These are phyloP conservation scores for Physocladia obscura DNA, from an alignment of 192 early-diverging fungal species.

Conservation along the genomic window DNA sequence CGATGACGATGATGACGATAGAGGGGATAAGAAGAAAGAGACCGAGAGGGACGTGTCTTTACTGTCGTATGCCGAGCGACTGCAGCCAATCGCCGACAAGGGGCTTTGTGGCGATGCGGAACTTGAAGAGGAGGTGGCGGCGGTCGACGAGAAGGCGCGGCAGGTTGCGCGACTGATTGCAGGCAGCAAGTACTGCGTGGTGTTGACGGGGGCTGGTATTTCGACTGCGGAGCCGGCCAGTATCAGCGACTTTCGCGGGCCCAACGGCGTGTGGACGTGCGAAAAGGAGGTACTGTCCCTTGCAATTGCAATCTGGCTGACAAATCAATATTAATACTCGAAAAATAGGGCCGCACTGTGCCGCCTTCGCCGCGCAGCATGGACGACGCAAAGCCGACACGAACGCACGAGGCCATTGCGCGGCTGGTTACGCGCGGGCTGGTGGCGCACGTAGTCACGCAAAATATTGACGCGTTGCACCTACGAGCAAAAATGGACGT, in stretches of 20 bases:
- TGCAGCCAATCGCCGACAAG: conserved; percentile 7
- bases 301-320: background rate
- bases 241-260: conserved; percentile 18
- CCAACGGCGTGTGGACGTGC: conserved; percentile 19
- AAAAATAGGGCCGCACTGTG: background rate
- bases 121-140: background rate
- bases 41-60: too few species aligned
- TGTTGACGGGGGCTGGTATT: conserved; percentile 18
- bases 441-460: background rate
- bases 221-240: background rate
- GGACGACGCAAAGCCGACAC: background rate
- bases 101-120: conserved; percentile 8
- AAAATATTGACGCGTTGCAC: conserved; percentile 15
- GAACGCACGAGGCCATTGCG: conserved; percentile 1
- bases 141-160: background rate
- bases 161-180: background rate
- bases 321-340: background rate
- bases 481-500: too few species aligned
- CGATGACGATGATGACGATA: too few species aligned
- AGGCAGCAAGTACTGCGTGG: background rate
- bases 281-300: background rate
- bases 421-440: background rate
- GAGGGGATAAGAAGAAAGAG: too few species aligned
- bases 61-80: conserved; percentile 13
- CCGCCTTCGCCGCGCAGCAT: background rate